Evolutionary conservation across 345 rosid genomes (phyloP), one percentile per base, ranked within the genome.

Genomic region (Carallia pectinifolia): DNA sequence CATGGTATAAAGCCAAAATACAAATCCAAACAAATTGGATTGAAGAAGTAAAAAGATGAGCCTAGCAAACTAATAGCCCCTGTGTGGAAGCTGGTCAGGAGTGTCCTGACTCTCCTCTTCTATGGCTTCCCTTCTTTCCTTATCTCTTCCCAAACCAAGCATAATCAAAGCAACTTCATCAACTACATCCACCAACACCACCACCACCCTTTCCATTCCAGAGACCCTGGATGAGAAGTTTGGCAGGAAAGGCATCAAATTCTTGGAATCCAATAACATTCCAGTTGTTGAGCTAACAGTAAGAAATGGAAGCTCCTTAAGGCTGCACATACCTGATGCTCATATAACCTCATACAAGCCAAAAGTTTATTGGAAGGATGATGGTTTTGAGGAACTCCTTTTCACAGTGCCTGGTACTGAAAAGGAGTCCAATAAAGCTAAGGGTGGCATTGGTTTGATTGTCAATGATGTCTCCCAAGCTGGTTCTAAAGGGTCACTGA

Each of bases 331-430:
- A 31, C 88, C 96, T 10, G 83, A 88, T 58, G 97, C 90, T 64
- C 98, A 88, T 75, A 76, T 91, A 37, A 79, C 86, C 72, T 94
- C 97, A 0, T 94, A 91, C 87, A 84, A 77, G 81, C 97, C 96
- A 2, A 89, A 91, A 78, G 93, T 89, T 6, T 80, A 73, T 44
- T 94, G 96, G 97, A 87, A 85, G 77, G 97, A 91, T 36, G 93
- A 90, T 3, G 97, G 95, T 1, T 86, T 83, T 50, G 83, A 89
- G 73, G 96, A 94, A 82, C 60, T 94, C 39, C 96, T 94, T 48
- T 82, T 82, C 64, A 94, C 93, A 0, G 71, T 89, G 69, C 90
- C 86, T 23, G 80, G 77, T 15, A 72, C 64, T 62, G 84, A 71
- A 33, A 52, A 54, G 7, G 85, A 76, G 18, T 37, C 82, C 29